Evolutionary conservation across 805 yeast genomes (phyloP).

Genomic region (Wickerhamiella hasegawae): DNA sequence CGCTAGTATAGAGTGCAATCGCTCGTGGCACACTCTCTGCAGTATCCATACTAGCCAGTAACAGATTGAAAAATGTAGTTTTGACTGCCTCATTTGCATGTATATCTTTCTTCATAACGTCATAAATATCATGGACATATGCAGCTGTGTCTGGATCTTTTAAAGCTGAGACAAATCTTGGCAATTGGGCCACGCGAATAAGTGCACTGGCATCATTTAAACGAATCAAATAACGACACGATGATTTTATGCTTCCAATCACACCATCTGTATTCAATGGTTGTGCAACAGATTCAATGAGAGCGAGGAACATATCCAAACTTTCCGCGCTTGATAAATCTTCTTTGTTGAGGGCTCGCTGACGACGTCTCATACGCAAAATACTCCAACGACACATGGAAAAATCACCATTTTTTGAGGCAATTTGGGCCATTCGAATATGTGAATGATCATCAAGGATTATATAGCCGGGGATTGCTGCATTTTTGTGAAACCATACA

Average conservation of each 20-base stretch:
- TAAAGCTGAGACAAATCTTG: constrained; percentile 11
- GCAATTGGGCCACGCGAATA: constrained; percentile 12
- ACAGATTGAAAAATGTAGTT: constrained; percentile 14
- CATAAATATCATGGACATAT: constrained; percentile 6
- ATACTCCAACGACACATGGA: constrained; percentile 19
- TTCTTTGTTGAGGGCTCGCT: constrained; percentile 9
- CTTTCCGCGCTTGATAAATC: neutral
- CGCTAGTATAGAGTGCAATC: neutral
- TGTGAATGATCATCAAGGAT: constrained; percentile 20
- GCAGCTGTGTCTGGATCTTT: neutral
- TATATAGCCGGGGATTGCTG: constrained; percentile 18
- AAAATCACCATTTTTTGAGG: constrained; percentile 16
- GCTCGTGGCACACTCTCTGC: neutral
- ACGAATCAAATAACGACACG: constrained; percentile 13
- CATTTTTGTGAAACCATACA: constrained; percentile 16
- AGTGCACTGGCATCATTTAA: constrained; percentile 11
- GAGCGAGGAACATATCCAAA: neutral
- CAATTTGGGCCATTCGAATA: constrained; percentile 15
- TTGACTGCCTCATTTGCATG: constrained; percentile 8
- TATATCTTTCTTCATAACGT: constrained; percentile 8
- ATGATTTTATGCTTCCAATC: constrained; percentile 11
- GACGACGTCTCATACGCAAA: constrained; percentile 15
- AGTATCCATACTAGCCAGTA: constrained; percentile 4
- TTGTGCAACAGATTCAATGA: constrained; percentile 13
- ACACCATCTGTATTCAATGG: too few relatives aligned